phyloP scores from a whole-genome alignment of 495 filamentous ascomycete species.

The Penicillium steckii region DNA sequence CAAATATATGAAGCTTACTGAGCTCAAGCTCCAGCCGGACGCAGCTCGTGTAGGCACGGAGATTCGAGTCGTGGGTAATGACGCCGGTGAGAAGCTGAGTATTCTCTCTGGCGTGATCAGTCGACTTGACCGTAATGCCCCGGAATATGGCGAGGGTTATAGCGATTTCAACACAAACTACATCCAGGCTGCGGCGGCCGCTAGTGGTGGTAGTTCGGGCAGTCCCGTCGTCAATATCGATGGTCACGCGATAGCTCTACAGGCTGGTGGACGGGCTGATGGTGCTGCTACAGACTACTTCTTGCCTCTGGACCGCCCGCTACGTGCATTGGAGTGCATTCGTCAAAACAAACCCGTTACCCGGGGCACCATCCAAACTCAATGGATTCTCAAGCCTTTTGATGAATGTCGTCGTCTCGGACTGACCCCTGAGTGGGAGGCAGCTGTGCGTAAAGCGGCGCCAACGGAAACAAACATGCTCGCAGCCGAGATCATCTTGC shows the following conservation, averaged over 20 bases:
- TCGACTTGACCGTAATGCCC: conserved; percentile 91
- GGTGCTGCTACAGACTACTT: conserved; percentile 98
- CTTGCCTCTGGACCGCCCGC: conserved; percentile 84
- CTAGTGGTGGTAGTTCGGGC: conserved; percentile 93
- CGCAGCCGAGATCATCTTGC: conserved; percentile 91
- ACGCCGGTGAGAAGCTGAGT: conserved; percentile 97
- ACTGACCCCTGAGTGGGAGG: conserved; percentile 81
- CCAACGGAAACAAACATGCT: conserved; percentile 96
- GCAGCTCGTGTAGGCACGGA: conserved; percentile 85
- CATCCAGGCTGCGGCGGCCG: conserved; percentile 95
- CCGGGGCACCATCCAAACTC: conserved; percentile 94
- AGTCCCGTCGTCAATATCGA: conserved; percentile 97
- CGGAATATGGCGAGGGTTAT: conserved; percentile 97
- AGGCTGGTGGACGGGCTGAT: conserved; percentile 91
- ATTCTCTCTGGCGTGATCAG: conserved; percentile 98
- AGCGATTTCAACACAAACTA: conserved; percentile 99
- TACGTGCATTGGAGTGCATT: conserved; percentile 83
- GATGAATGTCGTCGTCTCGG: conserved; percentile 94
- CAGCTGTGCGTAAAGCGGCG: conserved; percentile 72
- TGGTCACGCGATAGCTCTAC: conserved; percentile 87
- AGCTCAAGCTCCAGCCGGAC: conserved; percentile 82
- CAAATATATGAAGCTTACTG: conserved; percentile 88
- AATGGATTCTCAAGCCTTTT: conserved; percentile 96
- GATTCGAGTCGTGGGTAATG: conserved; percentile 96
- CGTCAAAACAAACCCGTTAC: conserved; percentile 70